These are phyloP conservation scores for Chenopodium album DNA, from an alignment of 148 eudicot genomes.

Conservation along the genomic window DNA sequence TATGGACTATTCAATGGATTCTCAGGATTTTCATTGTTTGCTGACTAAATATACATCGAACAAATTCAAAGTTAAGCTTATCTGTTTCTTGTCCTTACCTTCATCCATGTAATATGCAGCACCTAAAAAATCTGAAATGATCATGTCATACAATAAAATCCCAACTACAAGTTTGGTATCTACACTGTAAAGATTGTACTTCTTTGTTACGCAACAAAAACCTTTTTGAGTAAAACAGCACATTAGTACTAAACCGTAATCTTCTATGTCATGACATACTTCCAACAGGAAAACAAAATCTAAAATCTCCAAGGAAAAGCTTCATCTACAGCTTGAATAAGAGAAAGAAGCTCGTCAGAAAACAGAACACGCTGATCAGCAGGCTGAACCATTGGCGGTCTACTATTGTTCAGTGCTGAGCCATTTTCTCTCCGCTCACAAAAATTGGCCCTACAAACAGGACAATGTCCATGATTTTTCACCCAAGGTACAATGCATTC, in stretches of 20 bases:
- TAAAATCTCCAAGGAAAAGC: slow-evolving; percentile 30
- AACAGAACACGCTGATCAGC: neutral
- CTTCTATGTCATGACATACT: neutral
- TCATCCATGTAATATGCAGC: neutral
- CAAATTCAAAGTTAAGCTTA: too few species aligned
- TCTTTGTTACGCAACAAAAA: neutral
- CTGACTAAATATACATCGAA: too few species aligned
- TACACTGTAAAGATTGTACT: neutral
- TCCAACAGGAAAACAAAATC: neutral
- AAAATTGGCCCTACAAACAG: slow-evolving; percentile 60
- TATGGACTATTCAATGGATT: too few species aligned
- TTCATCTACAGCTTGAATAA: slow-evolving; percentile 43
- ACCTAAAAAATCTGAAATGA: neutral
- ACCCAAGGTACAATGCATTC: slow-evolving; percentile 95
- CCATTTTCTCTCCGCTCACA: slow-evolving; percentile 23
- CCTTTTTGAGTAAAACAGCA: too few species aligned
- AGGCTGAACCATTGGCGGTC: slow-evolving; percentile 4
- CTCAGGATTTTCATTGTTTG: too few species aligned
- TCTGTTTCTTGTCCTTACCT: neutral
- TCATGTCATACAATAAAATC: neutral
- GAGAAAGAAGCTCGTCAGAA: slow-evolving; percentile 25
- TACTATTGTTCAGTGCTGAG: slow-evolving; percentile 5
- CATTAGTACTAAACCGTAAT: neutral
- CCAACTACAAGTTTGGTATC: slow-evolving; percentile 1
- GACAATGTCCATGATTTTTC: slow-evolving; percentile 66